Evolutionary conservation across 139 green algal genomes (phyloP), one percentile per base, ranked within the genome.

Genomic region (Picochlorum sp.): DNA sequence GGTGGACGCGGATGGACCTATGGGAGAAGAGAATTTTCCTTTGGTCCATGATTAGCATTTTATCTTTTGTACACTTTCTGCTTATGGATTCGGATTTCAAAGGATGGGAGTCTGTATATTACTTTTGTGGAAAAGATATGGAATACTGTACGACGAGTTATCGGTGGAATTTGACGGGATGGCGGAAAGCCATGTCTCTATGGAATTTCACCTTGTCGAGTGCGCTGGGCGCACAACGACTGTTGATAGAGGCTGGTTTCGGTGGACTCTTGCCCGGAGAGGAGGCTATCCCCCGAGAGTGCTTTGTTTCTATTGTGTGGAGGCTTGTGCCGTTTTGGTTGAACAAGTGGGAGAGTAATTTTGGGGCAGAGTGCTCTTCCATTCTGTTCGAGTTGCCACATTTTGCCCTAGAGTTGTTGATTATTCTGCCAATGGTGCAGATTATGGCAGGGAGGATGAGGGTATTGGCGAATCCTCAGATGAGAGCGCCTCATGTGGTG

Each of bases 281-380:
- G 66, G 86, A 94, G 57, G 77, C 86, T 6, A 83, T 92, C 6
- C 86, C 83, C 0, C 72, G 79, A 1, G 87, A 95, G 60, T 83
- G 73, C 18, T 85, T 95, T 61, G 69, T 94, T 59, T 85, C 66
- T 65, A 84, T 95, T 51, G 82, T 73, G 70, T 92, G 87, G 85
- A 80, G 87, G 26, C 80, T 95, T 26, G 82, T 95, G 4, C 87
- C 87, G 24, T 95, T 91, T 76, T 92, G 82, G 81, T 79, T 94
- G 20, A 94, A 94, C 73, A 81, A 86, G 64, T 95, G 87, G 87
- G 87, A 95, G 73, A 68, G 75, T 60, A 64, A 81, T 26, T 85
- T 74, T 70, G 79, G 79, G 31, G 76, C 79, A 41, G 79, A 85
- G 52, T 84, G 76, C 68, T 74, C 60, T 52, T 67, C 45, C 44